Percentiles rank a stretch among this genome's conserved stretches.
Conservation (phyloP, 805 yeast species). For the Myxozyma monticola region DNA sequence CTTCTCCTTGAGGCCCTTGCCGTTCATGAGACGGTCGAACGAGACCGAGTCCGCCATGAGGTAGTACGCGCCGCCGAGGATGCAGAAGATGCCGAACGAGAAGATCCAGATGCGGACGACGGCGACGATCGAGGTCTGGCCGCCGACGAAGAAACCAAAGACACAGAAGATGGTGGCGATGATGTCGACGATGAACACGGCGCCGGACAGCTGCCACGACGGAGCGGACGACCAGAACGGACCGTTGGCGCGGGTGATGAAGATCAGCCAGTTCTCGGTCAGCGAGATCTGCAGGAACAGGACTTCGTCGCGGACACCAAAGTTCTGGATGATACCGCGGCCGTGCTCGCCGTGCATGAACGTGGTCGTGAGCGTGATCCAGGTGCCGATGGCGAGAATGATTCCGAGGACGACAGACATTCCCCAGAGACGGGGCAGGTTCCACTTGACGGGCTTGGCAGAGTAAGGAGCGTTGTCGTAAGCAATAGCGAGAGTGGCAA, state of each 20-base stretch:
- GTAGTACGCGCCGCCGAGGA: conserved; percentile 95
- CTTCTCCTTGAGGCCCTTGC: conserved; percentile 47
- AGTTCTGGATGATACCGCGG: conserved; percentile 90
- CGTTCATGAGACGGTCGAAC: conserved; percentile 60
- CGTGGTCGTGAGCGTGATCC: conserved; percentile 95
- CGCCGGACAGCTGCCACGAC: conserved; percentile 96
- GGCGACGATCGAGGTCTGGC: conserved; percentile 95
- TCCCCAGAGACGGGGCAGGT: conserved; percentile 89
- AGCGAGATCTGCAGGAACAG: conserved; percentile 90
- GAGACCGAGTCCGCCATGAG: conserved; percentile 63
- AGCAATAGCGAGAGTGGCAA: conserved; percentile 78
- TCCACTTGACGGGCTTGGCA: conserved; percentile 93
- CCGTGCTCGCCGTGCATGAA: conserved; percentile 86
- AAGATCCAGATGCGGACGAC: conserved; percentile 92
- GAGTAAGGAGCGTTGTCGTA: conserved; percentile 95
- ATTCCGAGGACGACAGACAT: conserved; percentile 71
- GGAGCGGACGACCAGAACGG: conserved; percentile 97
- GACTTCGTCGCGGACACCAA: conserved; percentile 91
- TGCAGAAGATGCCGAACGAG: conserved; percentile 97
- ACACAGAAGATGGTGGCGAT: conserved; percentile 88
- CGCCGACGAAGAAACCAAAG: conserved; percentile 98
- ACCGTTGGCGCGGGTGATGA: conserved; percentile 95
- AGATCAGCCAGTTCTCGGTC: conserved; percentile 96
- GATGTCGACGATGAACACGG: conserved; percentile 85
- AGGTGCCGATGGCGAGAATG: conserved; percentile 73